Evolutionary conservation across 441 rosid genomes (phyloP).

Genomic region (Croton setiger): DNA sequence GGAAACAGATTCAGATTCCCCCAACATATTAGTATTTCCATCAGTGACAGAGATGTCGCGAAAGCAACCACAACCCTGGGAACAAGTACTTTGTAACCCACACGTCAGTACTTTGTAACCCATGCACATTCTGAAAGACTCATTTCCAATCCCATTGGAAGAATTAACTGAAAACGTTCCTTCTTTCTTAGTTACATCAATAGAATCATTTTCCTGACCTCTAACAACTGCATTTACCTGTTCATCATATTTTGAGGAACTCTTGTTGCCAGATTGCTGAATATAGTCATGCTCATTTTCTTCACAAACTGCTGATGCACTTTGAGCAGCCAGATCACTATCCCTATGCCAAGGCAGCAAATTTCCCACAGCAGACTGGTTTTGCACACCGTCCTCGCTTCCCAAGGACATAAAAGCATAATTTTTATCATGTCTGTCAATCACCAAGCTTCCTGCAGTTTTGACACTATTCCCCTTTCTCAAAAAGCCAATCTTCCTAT

Average conservation of each 20-base stretch:
- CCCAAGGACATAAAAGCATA: slow-evolving; percentile 27
- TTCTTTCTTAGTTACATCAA: slow-evolving; percentile 25
- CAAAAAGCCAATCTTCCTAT: slow-evolving; percentile 67
- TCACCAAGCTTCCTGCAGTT: slow-evolving; percentile 44
- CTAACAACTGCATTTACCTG: slow-evolving; percentile 24
- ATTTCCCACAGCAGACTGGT: slow-evolving; percentile 28
- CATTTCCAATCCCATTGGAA: slow-evolving; percentile 22
- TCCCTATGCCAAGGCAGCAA: slow-evolving; percentile 25
- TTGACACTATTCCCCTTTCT: slow-evolving; percentile 72
- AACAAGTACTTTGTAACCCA: slow-evolving; percentile 30
- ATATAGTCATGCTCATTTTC: slow-evolving; percentile 35
- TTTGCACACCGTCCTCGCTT: slow-evolving; percentile 19
- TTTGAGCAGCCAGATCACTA: slow-evolving; percentile 36
- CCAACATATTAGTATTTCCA: slow-evolving; percentile 27
- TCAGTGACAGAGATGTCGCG: slow-evolving; percentile 23
- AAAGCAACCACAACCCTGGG: slow-evolving; percentile 25
- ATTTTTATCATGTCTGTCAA: slow-evolving; percentile 28
- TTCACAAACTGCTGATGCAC: slow-evolving; percentile 41
- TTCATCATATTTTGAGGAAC: slow-evolving; percentile 31
- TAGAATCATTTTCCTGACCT: slow-evolving; percentile 25
- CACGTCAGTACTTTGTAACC: slow-evolving; percentile 27
- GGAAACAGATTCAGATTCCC: slow-evolving; percentile 32
- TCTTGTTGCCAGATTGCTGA: slow-evolving; percentile 31
- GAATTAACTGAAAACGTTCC: slow-evolving; percentile 24
- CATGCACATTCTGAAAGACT: slow-evolving; percentile 23